Conservation (phyloP, 495 filamentous ascomycete genomes). For the Talaromyces adpressus region DNA sequence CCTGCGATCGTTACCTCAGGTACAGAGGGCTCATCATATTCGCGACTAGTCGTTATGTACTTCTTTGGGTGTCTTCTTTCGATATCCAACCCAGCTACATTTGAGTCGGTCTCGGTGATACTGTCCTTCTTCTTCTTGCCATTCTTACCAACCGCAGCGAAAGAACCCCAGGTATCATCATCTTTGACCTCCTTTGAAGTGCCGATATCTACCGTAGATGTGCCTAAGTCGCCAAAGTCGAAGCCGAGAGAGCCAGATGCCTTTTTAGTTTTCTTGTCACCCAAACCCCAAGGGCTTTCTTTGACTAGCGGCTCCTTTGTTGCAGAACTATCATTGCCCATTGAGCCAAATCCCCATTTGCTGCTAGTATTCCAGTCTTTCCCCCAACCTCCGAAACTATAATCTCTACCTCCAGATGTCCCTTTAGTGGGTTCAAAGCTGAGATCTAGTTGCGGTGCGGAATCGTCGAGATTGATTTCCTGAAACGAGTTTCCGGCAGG, state of each 20-base stretch:
- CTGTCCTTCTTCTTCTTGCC: constrained; percentile 23
- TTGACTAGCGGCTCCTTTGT: constrained; percentile 23
- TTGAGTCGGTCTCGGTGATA: constrained; percentile 5
- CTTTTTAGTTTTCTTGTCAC: constrained; percentile 27
- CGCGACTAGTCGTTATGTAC: no score
- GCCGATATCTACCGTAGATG: constrained; percentile 12
- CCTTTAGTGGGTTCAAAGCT: constrained; percentile 30
- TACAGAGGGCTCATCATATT: no score
- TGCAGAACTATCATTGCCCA: constrained; percentile 21
- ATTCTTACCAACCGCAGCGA: constrained; percentile 17
- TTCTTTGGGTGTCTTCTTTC: no score
- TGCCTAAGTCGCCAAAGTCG: constrained; percentile 38
- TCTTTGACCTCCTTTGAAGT: constrained; percentile 14
- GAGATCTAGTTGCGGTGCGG: constrained; percentile 38
- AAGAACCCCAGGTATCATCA: constrained; percentile 14
- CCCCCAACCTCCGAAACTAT: constrained; percentile 41
- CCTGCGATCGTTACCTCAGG: no score
- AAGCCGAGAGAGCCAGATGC: constrained; percentile 27
- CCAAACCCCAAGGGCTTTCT: constrained; percentile 34
- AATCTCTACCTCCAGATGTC: constrained; percentile 25
- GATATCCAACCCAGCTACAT: no score
- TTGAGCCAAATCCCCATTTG: constrained; percentile 26
- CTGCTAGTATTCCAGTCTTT: constrained; percentile 33
- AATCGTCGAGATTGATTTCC: constrained; percentile 37
- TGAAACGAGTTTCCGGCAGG: constrained; percentile 31